These are phyloP conservation scores for Coemansia sp. DNA, from an alignment of 192 early-diverging fungal genomes.

Conservation along the genomic window DNA sequence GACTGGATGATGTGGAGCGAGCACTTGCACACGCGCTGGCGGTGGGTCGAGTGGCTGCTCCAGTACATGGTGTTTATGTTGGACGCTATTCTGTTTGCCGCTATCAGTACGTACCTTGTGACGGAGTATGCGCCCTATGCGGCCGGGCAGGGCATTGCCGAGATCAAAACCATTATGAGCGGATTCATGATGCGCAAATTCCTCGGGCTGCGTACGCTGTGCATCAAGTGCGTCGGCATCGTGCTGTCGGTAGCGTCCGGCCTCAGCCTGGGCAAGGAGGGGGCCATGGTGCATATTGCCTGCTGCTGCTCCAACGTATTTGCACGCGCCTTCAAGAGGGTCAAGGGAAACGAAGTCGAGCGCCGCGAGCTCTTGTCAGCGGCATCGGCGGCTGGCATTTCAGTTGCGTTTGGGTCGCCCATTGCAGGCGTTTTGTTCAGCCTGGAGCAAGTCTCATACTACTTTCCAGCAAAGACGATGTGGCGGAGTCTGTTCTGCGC, in stretches of 20 bases:
- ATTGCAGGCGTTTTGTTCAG: constrained; percentile 80
- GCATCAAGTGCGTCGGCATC: constrained; percentile 84
- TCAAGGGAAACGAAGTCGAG: constrained; percentile 79
- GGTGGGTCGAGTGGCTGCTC: constrained; percentile 44
- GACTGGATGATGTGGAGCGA: constrained; percentile 63
- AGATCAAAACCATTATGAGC: constrained; percentile 79
- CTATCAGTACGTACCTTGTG: constrained; percentile 71
- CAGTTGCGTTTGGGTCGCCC: constrained; percentile 95
- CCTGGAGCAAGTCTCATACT: constrained; percentile 58
- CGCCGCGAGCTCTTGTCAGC: constrained; percentile 80
- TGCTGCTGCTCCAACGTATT: constrained; percentile 90
- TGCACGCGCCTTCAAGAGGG: constrained; percentile 72
- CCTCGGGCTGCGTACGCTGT: constrained; percentile 65
- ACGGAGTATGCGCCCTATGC: constrained; percentile 76
- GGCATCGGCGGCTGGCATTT: constrained; percentile 92
- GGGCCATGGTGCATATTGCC: constrained; percentile 92
- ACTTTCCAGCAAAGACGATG: constrained; percentile 92
- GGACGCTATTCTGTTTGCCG: constrained; percentile 61
- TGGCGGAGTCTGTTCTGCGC: constrained; percentile 94
- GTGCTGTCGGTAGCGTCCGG: constrained; percentile 87
- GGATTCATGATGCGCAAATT: constrained; percentile 73
- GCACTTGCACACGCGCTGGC: constrained; percentile 39
- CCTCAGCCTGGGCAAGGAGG: constrained; percentile 92
- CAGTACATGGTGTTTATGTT: constrained; percentile 38
- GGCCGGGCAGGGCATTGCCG: constrained; percentile 74